A percentile compares a stretch with the other conserved stretches of the same genome.
Evolutionary conservation across 768 basidiomycete species (phyloP).

Genomic region (Cantharellus cinnabarinus): DNA sequence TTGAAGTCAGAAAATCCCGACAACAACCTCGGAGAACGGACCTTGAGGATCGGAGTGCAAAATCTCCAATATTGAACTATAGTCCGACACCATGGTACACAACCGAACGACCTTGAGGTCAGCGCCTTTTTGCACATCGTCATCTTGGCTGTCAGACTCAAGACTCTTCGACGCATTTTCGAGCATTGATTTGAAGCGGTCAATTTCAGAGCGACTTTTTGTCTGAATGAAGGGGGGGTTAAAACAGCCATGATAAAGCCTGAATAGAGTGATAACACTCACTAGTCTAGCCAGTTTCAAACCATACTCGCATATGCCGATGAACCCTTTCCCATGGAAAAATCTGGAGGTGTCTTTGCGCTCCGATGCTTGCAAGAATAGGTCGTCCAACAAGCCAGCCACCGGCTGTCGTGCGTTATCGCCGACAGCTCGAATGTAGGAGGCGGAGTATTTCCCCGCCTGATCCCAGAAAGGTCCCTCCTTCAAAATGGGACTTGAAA

Average conservation of each 20-base stretch:
- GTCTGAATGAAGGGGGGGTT: constrained; percentile 2
- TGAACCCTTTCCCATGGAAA: constrained; percentile 31
- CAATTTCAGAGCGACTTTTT: constrained; percentile 8
- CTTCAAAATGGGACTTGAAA: constrained; percentile 19
- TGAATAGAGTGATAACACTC: constrained; percentile 22
- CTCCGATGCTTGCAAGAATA: constrained; percentile 24
- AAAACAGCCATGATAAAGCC: not conserved
- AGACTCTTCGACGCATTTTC: not conserved
- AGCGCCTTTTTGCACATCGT: too few relatives aligned
- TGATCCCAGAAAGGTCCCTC: constrained; percentile 55
- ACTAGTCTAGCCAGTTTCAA: constrained; percentile 46
- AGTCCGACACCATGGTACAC: too few relatives aligned
- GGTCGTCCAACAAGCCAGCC: constrained; percentile 23
- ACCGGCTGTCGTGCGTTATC: constrained; percentile 20
- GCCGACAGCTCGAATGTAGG: constrained; percentile 23
- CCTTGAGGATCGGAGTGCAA: too few relatives aligned
- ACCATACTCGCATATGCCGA: constrained; percentile 54
- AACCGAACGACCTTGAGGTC: too few relatives aligned
- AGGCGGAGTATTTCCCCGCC: constrained; percentile 26
- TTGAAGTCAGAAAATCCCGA: too few relatives aligned
- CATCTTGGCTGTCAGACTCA: not conserved
- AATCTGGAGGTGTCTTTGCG: constrained; percentile 22
- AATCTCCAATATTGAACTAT: too few relatives aligned
- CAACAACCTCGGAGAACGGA: too few relatives aligned
- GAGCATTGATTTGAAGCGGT: constrained; percentile 7